Evolutionary conservation across 495 filamentous ascomycete species (phyloP), one percentile per base, ranked within the genome.

Genomic region (Daldinia grandis): DNA sequence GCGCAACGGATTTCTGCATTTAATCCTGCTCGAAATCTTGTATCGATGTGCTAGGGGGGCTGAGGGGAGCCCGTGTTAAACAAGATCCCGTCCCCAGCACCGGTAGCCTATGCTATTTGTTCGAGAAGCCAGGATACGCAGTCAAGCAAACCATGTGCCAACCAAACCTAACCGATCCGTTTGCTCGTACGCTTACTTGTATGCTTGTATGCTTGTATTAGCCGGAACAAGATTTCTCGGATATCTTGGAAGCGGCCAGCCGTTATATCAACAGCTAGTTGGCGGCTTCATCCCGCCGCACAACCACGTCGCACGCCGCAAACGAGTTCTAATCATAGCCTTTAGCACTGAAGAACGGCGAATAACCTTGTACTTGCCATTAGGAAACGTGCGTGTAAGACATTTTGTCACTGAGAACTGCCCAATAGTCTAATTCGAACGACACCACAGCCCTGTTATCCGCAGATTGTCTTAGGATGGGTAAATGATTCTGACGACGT

Each of bases 301-400:
- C 14, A 54, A 51, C 37, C 8, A 28, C 37, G 70, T 68, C 62
- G 27, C 42, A 69, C 65, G 40, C 38, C 0, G 10, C 38, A 68
- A 37, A 27, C 19, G 44, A 38, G 21, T 47, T 53, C 42, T 57
- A 64, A 50, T 53, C 51, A 12, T 59, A 24, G 42, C 7, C 12
- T 47, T 50, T 21, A 30, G 4, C 30, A 25, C 30, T 49, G 50
- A 35, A 50, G 27, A 56, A 66, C 57, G 55, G 10, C 65, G 62
- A 62, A 62, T 62, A 69, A 73, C 50, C 65, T 62, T 73, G 70
- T 65, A 50, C 58, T 15, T 54, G 1, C 33, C 25, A 53, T 57
- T 35, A 49, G 49, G 47, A 65, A 73, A 68, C 57, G 70, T 73
- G 70, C 57, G 38, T 69, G 40, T 38, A 53, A 62, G 57, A 68